Base-by-base conservation (phyloP, 768 basidiomycete genomes). In the Russula brevipes region DNA sequence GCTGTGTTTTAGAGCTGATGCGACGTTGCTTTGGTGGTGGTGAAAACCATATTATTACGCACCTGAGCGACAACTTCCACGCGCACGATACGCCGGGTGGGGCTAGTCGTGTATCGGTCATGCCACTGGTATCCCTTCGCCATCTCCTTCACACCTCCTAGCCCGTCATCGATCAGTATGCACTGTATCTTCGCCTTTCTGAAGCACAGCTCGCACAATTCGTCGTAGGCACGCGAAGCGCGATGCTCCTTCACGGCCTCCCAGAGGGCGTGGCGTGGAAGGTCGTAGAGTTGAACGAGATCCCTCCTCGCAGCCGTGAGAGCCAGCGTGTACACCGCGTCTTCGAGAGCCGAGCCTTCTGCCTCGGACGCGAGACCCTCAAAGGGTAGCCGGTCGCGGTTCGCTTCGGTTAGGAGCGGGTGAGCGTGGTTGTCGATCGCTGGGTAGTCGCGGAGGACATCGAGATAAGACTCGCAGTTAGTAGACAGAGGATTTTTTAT, bases 391-490 rank as follows among this genome's bases (percentile, higher is more conserved):
- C 62, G 65, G 24, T 73, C 54, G 36, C 85, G 80, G 57, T 81
- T 69, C 19, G 74, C 73, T 6, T 74, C 76, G 30, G 76, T 74
- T 52, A 91, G 76, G 19, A 92, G 75, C 1, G 88, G 85, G 69
- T 91, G 90, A 0, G 88, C 86, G 69, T 91, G 90, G 71, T 91
- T 90, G 75, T 91, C 89, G 70, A 89, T 87, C 0, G 82, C 83
- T 19, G 85, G 86, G 54, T 76, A 80, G 31, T 54, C 47, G 36
- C 68, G 62, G 16, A 66, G 45, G 33, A 67, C 57, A 19, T 61
- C 59, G 2, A 63, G 10, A n/a, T 44, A 53, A 12, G 30, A 55
- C 12, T 42, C 41, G 41, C 24, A 24, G 24, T 24, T 24, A 24
- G 24, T 24, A 24, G 24, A 24, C 24, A 24, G 24, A 24, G 24